Base-by-base conservation (phyloP, 176 grass and related monocot genomes). In the Raddia distichophylla region DNA sequence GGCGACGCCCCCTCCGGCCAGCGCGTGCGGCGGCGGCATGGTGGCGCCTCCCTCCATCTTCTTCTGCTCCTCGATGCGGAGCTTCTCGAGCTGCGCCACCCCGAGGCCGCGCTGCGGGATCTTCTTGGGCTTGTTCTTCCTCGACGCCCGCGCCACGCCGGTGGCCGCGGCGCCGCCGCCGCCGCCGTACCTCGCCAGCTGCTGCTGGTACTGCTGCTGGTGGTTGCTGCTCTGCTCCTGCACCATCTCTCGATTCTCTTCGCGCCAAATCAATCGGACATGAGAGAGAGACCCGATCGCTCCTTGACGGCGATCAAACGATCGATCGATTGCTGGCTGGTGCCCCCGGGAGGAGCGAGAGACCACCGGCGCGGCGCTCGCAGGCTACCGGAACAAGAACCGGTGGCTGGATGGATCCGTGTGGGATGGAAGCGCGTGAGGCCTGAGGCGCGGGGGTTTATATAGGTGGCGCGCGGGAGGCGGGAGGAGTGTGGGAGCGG, bases 61-160 rank as follows among this genome's bases (percentile, higher is more conserved):
- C 60, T 91, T 84, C 89, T 92, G 92, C 84, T 92, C 92, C 79
- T 94, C 92, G 53, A 94, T 77, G 44, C 92, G 89, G 54, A 94
- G 85, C 81, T 89, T 94, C 92, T 94, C 92, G 73, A 94, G 86
- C 79, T 92, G 92, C 69, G 92, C 92, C 15, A 94, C 92, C n/a
- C 92, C 89, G 51, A 94, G 86, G 68, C 92, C 92, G 8, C 92
- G 86, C 84, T 94, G 92, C 45, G 92, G 92, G 27, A 89, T 65
- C 82, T 94, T 94, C 81, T 92, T 94, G 40, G 75, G 47, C 58
- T 91, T 91, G 76, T 76, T 92, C 84, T 89, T 92, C 80, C 86
- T 92, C 9, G 80, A 90, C 67, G 79, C 67, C 34, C 83, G 83
- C 67, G 88, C 79, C 67, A 90, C 83, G 34, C 87, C 78, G 40